phyloP scores from a whole-genome alignment of 73 alveolate genomes.

The Tetrahymena thermophila region DNA sequence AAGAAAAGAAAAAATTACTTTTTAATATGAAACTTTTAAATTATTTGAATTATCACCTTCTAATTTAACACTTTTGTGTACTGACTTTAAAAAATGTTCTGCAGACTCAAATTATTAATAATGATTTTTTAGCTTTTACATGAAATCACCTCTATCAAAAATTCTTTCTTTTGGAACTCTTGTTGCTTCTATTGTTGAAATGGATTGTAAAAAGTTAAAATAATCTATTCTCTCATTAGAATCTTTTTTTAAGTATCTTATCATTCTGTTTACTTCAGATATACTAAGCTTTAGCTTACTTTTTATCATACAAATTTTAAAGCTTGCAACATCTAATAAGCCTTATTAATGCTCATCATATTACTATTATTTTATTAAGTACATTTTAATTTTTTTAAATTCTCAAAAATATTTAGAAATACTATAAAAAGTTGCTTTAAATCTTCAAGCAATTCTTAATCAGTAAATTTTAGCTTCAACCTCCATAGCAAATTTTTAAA shows the following conservation, averaged over 20 bases:
- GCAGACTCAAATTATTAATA: not conserved
- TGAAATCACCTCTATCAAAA: not conserved
- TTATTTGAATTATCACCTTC: not conserved
- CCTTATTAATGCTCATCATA: constrained; percentile 40
- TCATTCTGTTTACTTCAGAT: constrained; percentile 31
- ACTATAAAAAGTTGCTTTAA: not conserved
- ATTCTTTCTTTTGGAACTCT: not conserved
- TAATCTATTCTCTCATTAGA: constrained; percentile 16
- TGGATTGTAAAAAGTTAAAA: constrained; percentile 5
- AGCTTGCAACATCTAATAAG: constrained; percentile 27
- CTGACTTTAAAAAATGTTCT: not conserved
- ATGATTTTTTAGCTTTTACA: not conserved
- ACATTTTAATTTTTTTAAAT: not conserved
- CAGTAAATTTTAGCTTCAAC: constrained; percentile 16
- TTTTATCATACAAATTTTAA: constrained; percentile 26
- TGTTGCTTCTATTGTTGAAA: not conserved
- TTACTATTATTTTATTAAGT: not conserved
- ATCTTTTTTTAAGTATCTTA: constrained; percentile 16
- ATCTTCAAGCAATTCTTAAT: not conserved
- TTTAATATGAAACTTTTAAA: not conserved
- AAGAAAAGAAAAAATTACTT: not conserved
- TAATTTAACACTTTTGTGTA: not conserved
- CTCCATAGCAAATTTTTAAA: constrained; percentile 14
- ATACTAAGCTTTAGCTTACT: constrained; percentile 25
- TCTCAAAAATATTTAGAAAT: not conserved